Percentiles rank a stretch among this genome's conserved stretches.
Conservation (phyloP, 2,329 filamentous ascomycete genomes). For the Geosmithia flava region DNA sequence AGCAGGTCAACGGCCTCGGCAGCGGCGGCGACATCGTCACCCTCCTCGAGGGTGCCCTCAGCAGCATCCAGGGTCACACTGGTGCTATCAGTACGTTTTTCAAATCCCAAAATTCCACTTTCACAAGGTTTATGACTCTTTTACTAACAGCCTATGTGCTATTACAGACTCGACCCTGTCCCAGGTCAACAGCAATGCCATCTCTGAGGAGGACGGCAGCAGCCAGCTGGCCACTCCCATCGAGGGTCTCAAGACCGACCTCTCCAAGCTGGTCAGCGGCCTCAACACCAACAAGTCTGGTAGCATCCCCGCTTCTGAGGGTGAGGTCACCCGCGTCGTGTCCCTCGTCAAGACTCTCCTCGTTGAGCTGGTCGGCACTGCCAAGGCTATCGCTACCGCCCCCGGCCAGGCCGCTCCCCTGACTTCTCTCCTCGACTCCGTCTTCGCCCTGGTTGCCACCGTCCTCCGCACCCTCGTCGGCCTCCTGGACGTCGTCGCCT, state of each 20-base stretch:
- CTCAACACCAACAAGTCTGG: constrained; percentile 7
- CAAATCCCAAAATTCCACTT: no score
- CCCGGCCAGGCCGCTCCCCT: constrained; percentile 13
- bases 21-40: not conserved
- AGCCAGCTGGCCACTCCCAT: constrained; percentile 6
- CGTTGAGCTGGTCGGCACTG: constrained; percentile 10
- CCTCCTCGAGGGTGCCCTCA: constrained; percentile 1
- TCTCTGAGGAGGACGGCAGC: constrained; percentile 10
- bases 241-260: constrained; percentile 8
- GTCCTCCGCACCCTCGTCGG: constrained; percentile 11
- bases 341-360: constrained; percentile 9
- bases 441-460: constrained; percentile 13
- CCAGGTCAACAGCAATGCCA: constrained; percentile 9
- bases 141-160: not conserved
- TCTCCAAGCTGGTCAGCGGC: constrained; percentile 11
- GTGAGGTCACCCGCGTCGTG: constrained; percentile 12
- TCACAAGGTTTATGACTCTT: not conserved
- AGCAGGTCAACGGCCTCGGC: not conserved
- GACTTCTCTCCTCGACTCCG: constrained; percentile 12
- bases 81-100: constrained; percentile 1
- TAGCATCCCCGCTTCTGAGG: constrained; percentile 9
- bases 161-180: not conserved
- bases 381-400: constrained; percentile 11
- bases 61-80: not conserved
- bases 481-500: constrained; percentile 10